A percentile compares a stretch with the other conserved stretches of the same genome.
Conservation (phyloP, 2,329 filamentous ascomycete species). For the Chalara sp. region DNA sequence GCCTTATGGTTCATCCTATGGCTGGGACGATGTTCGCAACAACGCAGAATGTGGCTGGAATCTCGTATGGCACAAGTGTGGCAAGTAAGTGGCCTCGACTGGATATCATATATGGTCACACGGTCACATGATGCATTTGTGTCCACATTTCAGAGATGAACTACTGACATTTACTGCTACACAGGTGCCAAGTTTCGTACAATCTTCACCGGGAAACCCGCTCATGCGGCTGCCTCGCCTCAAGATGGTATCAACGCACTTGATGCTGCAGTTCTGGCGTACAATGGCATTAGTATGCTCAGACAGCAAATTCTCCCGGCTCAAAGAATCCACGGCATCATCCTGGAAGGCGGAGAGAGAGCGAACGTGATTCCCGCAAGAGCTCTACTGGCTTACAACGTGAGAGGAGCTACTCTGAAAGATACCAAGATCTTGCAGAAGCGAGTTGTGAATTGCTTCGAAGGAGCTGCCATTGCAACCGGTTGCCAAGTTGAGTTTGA, state of each 20-base stretch:
- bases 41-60: not conserved
- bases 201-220: constrained; percentile 22
- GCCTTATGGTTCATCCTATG: constrained; percentile 33
- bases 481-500: constrained; percentile 21
- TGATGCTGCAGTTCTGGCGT: constrained; percentile 31
- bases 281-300: constrained; percentile 27
- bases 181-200: constrained; percentile 11
- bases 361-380: constrained; percentile 32
- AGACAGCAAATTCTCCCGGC: constrained; percentile 24
- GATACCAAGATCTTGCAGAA: constrained; percentile 11
- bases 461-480: constrained; percentile 19
- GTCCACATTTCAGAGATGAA: no score
- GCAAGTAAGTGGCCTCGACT: not conserved
- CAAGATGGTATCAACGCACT: constrained; percentile 34
- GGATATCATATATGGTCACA: no score
- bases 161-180: no score
- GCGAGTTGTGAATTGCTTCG: constrained; percentile 17
- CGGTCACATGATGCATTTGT: no score
- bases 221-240: constrained; percentile 33
- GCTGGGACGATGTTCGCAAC: not conserved
- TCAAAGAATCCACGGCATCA: constrained; percentile 31
- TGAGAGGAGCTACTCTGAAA: constrained; percentile 13
- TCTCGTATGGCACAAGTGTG: constrained; percentile 7
- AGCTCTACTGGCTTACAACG: constrained; percentile 12
- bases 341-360: constrained; percentile 29